These are phyloP conservation scores for Rhodotorula babjevae DNA, from an alignment of 768 basidiomycete genomes.

Conservation along the genomic window DNA sequence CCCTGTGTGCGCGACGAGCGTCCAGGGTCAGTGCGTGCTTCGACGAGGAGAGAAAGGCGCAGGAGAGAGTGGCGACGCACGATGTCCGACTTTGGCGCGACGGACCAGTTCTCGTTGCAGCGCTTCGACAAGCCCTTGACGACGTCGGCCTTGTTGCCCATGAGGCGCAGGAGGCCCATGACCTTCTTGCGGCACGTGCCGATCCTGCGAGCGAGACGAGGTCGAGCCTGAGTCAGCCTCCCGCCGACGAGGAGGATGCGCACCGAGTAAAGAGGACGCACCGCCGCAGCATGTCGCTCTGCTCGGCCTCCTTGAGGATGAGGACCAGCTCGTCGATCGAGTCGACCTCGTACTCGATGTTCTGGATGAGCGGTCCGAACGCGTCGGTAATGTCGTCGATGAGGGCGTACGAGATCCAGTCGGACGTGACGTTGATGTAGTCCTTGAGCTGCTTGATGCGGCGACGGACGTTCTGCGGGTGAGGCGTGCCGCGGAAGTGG, in stretches of 20 bases:
- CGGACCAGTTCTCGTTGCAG: constrained; percentile 97
- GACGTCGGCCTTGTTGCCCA: constrained; percentile 99
- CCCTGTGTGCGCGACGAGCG: constrained; percentile 16
- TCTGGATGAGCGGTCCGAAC: constrained; percentile 95
- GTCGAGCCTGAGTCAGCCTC: not conserved
- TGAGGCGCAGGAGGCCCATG: constrained; percentile 89
- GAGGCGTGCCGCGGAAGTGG: constrained; percentile 94
- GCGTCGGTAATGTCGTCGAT: constrained; percentile 99
- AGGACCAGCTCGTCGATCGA: constrained; percentile 96
- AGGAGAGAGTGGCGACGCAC: constrained; percentile 60
- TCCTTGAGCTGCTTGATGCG: constrained; percentile 99
- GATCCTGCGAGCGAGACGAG: constrained; percentile 55
- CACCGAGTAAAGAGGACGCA: constrained; percentile 39
- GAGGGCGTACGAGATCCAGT: constrained; percentile 99
- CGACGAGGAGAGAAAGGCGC: constrained; percentile 69
- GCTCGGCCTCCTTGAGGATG: constrained; percentile 90
- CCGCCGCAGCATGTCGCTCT: constrained; percentile 92
- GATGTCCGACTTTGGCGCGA: constrained; percentile 95
- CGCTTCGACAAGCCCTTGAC: constrained; percentile 97
- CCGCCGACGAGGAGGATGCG: no score
- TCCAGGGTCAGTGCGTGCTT: not conserved
- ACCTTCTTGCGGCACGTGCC: constrained; percentile 99
- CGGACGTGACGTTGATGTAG: constrained; percentile 96
- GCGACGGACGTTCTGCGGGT: constrained; percentile 94
- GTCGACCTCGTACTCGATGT: constrained; percentile 99